These are phyloP conservation scores for Huntiella bhutanensis DNA, from an alignment of 2,329 filamentous ascomycete species.

Conservation along the genomic window DNA sequence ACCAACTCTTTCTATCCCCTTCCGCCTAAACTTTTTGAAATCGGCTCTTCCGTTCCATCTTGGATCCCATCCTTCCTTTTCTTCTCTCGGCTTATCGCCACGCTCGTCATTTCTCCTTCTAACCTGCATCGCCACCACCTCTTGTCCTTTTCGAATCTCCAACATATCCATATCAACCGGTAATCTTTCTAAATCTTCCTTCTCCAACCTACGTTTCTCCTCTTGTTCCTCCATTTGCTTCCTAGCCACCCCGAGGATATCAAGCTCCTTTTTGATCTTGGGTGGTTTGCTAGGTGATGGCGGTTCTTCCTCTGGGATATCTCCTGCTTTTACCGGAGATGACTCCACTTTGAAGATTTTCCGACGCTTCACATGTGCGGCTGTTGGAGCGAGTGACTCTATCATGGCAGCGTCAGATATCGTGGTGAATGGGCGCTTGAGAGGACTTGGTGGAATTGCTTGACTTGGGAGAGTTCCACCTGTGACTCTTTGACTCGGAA, in stretches of 20 bases:
- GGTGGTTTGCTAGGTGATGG: constrained; percentile 11
- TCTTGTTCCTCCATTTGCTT: constrained; percentile 46
- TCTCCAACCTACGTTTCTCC: constrained; percentile 35
- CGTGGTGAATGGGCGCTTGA: constrained; percentile 23
- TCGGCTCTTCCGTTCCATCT: constrained; percentile 90
- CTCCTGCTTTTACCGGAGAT: constrained; percentile 12
- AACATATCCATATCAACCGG: constrained; percentile 50
- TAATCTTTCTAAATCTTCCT: constrained; percentile 31
- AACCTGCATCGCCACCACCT: constrained; percentile 60
- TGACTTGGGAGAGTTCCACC: background rate
- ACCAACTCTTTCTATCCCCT: constrained; percentile 27
- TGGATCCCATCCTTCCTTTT: constrained; percentile 56
- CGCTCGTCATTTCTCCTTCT: constrained; percentile 16
- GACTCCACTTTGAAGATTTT: constrained; percentile 33
- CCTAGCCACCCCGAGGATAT: constrained; percentile 49
- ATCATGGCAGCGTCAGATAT: constrained; percentile 34
- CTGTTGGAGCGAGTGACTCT: constrained; percentile 56
- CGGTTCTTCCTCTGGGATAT: constrained; percentile 18
- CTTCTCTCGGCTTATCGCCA: constrained; percentile 16
- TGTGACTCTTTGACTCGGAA: constrained; percentile 9
- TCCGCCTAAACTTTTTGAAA: constrained; percentile 69
- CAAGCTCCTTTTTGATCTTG: constrained; percentile 39
- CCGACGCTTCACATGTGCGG: constrained; percentile 61
- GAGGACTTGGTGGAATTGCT: constrained; percentile 19
- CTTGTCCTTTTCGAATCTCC: constrained; percentile 52